These are phyloP conservation scores for Cutaneotrichosporon arboriforme DNA, from an alignment of 1,284 basidiomycete genomes.

Conservation along the genomic window DNA sequence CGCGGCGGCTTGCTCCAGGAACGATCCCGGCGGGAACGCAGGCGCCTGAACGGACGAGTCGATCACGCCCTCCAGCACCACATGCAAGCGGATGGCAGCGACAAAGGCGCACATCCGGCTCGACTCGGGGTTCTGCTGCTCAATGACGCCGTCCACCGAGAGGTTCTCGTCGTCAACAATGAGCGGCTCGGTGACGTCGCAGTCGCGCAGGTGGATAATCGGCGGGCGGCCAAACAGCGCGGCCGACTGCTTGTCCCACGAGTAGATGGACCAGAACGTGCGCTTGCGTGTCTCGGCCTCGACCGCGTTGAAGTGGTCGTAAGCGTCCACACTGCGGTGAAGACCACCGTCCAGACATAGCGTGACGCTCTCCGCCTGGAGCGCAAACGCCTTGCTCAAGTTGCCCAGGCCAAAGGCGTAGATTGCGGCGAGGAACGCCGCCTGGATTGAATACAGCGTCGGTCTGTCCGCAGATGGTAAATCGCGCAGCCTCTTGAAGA, in stretches of 20 bases:
- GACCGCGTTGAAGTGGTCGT: conserved; percentile 77
- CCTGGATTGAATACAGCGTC: conserved; percentile 81
- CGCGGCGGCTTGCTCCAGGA: conserved; percentile 47
- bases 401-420: conserved; percentile 81
- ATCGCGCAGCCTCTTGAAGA: conserved; percentile 73
- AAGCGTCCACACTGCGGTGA: conserved; percentile 78
- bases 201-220: conserved; percentile 74
- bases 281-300: conserved; percentile 82
- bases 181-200: conserved; percentile 74
- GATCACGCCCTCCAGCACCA: conserved; percentile 66
- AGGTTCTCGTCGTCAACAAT: conserved; percentile 84
- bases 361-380: conserved; percentile 76
- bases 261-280: conserved; percentile 85
- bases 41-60: conserved; percentile 51
- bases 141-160: conserved; percentile 61
- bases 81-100: conserved; percentile 64
- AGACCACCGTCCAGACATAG: conserved; percentile 75
- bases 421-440: conserved; percentile 75
- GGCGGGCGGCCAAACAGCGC: conserved; percentile 82
- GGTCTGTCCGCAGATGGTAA: conserved; percentile 79
- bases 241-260: conserved; percentile 77
- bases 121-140: conserved; percentile 63
- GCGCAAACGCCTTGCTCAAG: conserved; percentile 74
- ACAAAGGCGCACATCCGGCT: conserved; percentile 75
- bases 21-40: conserved; percentile 45